phyloP scores from a whole-genome alignment of 345 rosid species.

The Corchorus capsularis region DNA sequence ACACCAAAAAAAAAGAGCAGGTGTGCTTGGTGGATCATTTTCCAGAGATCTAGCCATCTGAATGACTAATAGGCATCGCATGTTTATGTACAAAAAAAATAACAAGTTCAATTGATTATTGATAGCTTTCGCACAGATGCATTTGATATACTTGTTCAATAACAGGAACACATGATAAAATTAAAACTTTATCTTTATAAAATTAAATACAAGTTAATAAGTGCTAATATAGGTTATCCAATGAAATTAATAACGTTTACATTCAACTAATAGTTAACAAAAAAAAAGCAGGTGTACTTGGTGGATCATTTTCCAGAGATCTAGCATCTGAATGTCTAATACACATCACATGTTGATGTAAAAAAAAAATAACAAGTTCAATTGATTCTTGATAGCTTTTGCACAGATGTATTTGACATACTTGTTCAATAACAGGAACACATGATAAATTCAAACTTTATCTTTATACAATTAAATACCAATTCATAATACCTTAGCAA shows the following conservation, averaged over 20 bases:
- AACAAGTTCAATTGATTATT: too few species aligned
- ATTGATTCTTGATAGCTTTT: neutral
- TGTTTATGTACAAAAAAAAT: neutral
- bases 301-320: neutral
- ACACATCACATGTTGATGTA: neutral
- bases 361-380: neutral
- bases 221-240: neutral
- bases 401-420: neutral
- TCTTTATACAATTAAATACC: neutral
- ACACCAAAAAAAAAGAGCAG: neutral
- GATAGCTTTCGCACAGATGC: neutral
- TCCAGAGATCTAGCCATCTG: neutral
- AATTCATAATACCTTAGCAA: neutral
- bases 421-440: neutral
- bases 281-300: neutral
- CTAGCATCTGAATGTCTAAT: neutral
- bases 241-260: neutral
- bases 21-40: neutral
- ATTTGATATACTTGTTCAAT: neutral
- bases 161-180: neutral
- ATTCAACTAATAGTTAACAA: conserved; percentile 7
- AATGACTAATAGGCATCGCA: neutral
- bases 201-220: neutral
- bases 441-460: neutral
- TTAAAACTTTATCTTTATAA: neutral